These are phyloP conservation scores for Pythium periplocum DNA, from an alignment of 352 stramenopile genomes.

Conservation along the genomic window DNA sequence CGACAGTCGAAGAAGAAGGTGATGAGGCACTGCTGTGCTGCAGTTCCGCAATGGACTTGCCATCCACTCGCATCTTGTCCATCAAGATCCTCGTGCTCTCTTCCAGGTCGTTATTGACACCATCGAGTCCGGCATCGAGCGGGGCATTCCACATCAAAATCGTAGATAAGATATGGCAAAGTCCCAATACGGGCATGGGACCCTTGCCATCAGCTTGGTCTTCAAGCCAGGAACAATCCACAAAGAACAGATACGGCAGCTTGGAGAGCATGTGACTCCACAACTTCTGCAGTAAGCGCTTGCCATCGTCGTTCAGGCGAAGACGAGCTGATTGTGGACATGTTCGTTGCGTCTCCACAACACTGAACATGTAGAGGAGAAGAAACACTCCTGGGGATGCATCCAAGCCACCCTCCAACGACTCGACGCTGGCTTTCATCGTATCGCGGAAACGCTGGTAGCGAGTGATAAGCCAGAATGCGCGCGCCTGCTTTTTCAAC, in stretches of 20 bases:
- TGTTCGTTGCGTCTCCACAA: constrained; percentile 17
- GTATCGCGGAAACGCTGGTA: no score
- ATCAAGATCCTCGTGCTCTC: no score
- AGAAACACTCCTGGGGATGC: constrained; percentile 40
- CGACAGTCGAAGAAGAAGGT: no score
- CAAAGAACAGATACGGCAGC: constrained; percentile 49
- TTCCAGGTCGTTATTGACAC: no score
- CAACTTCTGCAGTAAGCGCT: constrained; percentile 28
- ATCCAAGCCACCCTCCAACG: no score
- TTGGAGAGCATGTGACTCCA: constrained; percentile 44
- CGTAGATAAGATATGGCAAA: constrained; percentile 44
- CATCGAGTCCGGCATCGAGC: no score
- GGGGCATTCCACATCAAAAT: constrained; percentile 34
- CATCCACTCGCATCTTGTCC: no score
- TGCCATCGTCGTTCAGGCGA: constrained; percentile 40
- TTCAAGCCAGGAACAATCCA: constrained; percentile 69
- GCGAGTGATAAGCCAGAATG: no score
- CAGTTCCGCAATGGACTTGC: no score
- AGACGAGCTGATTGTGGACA: constrained; percentile 27
- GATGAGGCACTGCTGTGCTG: no score
- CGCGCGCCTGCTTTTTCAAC: no score
- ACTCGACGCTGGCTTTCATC: no score
- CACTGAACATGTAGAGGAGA: constrained; percentile 49
- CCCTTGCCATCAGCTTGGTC: constrained; percentile 28
- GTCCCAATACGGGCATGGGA: constrained; percentile 33